These are phyloP conservation scores for Aphanomyces cochlioides DNA, from an alignment of 352 stramenopile genomes.

Conservation along the genomic window DNA sequence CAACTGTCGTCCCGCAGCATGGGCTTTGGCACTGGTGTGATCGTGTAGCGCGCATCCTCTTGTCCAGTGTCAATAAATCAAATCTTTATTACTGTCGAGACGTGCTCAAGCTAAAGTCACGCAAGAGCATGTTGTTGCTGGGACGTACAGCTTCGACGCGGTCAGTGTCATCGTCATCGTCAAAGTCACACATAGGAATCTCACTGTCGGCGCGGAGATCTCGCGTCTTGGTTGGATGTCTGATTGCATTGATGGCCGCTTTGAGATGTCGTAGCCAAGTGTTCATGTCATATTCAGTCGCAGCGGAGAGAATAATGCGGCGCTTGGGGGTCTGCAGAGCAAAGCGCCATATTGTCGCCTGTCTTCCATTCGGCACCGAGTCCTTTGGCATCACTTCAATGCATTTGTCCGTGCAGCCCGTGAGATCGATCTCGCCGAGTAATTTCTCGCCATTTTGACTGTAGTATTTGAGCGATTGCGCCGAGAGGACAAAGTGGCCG, in stretches of 20 bases:
- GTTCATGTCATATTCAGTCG: slow-evolving; percentile 30
- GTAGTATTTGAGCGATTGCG: slow-evolving; percentile 23
- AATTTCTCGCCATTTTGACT: slow-evolving; percentile 27
- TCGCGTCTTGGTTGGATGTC: not conserved
- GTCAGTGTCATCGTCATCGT: not conserved
- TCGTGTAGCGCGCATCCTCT: not conserved
- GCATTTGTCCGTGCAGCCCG: slow-evolving; percentile 5
- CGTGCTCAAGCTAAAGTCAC: slow-evolving; percentile 3
- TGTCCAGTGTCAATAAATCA: not conserved
- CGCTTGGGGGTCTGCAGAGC: slow-evolving; percentile 12
- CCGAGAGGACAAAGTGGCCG: slow-evolving; percentile 23
- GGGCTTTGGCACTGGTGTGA: slow-evolving; percentile 8
- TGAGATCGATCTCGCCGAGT: slow-evolving; percentile 7
- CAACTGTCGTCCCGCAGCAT: not conserved
- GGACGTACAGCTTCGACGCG: not conserved
- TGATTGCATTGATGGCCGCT: not conserved
- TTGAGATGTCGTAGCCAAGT: slow-evolving; percentile 17
- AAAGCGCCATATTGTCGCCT: slow-evolving; percentile 28
- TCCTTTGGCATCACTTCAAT: slow-evolving; percentile 26
- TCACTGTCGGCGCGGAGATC: not conserved
- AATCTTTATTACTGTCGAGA: not conserved
- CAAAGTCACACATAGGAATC: slow-evolving; percentile 8
- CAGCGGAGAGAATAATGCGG: slow-evolving; percentile 23
- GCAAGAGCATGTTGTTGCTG: not conserved
- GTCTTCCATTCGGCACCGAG: slow-evolving; percentile 25